Evolutionary conservation across 495 filamentous ascomycete species (phyloP).

Genomic region (Pyrenopolyporus hunteri): DNA sequence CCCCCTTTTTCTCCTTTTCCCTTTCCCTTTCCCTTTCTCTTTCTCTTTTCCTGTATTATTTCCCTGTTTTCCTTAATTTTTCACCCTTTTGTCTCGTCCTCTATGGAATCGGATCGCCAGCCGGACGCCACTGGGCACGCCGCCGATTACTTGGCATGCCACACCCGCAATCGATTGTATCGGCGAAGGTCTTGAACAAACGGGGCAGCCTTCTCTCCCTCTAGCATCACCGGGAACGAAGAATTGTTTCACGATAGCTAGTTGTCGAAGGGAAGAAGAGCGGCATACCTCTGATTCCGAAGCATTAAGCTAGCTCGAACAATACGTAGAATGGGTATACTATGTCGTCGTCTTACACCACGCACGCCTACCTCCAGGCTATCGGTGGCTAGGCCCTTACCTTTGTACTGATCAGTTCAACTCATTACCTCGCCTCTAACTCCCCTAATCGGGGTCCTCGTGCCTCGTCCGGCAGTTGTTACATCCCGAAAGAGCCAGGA

Average conservation of each 20-base stretch:
- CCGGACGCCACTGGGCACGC: constrained; percentile 10
- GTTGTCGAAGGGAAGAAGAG: constrained; percentile 11
- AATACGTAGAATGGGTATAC: constrained; percentile 19
- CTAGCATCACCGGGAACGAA: constrained; percentile 15
- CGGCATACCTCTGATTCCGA: constrained; percentile 5
- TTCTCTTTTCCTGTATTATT: not conserved
- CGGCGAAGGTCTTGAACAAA: constrained; percentile 3
- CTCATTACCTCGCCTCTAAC: constrained; percentile 36
- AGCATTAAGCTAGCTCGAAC: constrained; percentile 13
- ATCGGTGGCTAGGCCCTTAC: constrained; percentile 24
- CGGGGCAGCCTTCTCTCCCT: not conserved
- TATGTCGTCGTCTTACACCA: constrained; percentile 27
- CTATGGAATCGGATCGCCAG: constrained; percentile 15
- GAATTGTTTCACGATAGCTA: constrained; percentile 18
- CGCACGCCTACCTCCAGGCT: not conserved
- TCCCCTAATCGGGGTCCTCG: constrained; percentile 24
- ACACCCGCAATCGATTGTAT: constrained; percentile 23
- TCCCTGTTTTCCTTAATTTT: constrained; percentile 1
- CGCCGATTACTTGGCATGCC: constrained; percentile 23
- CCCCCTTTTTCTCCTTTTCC: constrained; percentile 1
- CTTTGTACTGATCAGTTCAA: constrained; percentile 31
- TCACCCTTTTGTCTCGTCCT: not conserved
- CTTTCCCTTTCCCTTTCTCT: constrained; percentile 17
- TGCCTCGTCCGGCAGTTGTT: constrained; percentile 33
- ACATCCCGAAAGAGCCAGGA: constrained; percentile 18